A percentile compares a stretch with the other conserved stretches of the same genome.
Evolutionary conservation across 2,329 filamentous ascomycete species (phyloP).

Genomic region (Cladosporium sp.): DNA sequence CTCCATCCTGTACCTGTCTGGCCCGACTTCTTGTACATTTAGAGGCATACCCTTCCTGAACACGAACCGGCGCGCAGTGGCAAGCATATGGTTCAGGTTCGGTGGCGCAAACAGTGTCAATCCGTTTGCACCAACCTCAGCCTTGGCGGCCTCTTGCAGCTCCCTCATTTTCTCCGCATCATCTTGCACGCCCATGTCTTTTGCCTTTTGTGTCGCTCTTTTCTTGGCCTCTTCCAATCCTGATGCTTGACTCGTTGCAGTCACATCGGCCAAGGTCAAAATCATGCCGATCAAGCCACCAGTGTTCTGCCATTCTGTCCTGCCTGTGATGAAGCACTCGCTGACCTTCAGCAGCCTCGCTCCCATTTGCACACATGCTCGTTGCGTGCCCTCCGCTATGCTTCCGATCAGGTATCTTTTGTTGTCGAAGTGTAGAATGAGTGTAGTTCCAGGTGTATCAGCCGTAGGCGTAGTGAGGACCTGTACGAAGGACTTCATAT

Average conservation of each 20-base stretch:
- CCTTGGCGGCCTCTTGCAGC: slow-evolving; percentile 26
- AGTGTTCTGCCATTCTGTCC: slow-evolving; percentile 67
- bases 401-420: slow-evolving; percentile 83
- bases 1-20: slow-evolving; percentile 28
- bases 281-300: slow-evolving; percentile 84
- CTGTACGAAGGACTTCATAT: slow-evolving; percentile 71
- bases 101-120: slow-evolving; percentile 72
- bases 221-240: slow-evolving; percentile 38
- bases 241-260: slow-evolving; percentile 44
- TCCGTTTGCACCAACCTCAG: slow-evolving; percentile 15
- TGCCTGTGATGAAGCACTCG: slow-evolving; percentile 79
- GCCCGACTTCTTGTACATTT: slow-evolving; percentile 62
- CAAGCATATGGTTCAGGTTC: slow-evolving; percentile 75
- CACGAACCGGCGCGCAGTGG: slow-evolving; percentile 78
- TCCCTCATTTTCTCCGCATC: slow-evolving; percentile 24
- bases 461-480: slow-evolving; percentile 77
- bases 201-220: slow-evolving; percentile 29
- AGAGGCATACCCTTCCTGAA: slow-evolving; percentile 79
- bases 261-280: slow-evolving; percentile 72
- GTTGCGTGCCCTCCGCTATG: slow-evolving; percentile 78
- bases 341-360: slow-evolving; percentile 61
- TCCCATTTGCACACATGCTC: slow-evolving; percentile 66
- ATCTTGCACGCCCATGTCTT: slow-evolving; percentile 25
- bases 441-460: slow-evolving; percentile 76
- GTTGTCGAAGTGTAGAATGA: slow-evolving; percentile 75